Evolutionary conservation across 2,329 filamentous ascomycete species (phyloP), one percentile per base, ranked within the genome.

Genomic region (Chaetomiaceae sp.): DNA sequence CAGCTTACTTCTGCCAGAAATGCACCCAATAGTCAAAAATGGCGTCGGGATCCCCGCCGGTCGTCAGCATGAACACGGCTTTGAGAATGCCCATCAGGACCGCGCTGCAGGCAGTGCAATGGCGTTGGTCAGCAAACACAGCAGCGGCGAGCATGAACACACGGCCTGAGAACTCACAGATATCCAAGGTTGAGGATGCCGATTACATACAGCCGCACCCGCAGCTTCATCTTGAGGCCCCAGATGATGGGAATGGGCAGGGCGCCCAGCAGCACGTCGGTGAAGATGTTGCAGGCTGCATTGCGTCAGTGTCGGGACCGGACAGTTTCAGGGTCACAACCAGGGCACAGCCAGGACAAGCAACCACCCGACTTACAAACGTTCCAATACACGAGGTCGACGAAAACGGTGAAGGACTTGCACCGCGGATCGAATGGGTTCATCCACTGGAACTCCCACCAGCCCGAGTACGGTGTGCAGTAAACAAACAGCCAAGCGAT

Each of bases 241-340:
- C 41, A 49, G 19, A 49, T 49, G 37, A 49, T 45, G 37, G 47
- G 47, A 18, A 49, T 10, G 12, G 47, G 47, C n/a, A 49, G 42
- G 2, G 47, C 41, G 4, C 41, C 47, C 5, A 49, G 37, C 2
- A 45, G 18, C n/a, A 49, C 47, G 12, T 49, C 47, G 37, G 47
- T 51, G 27, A 49, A 49, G 19, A 49, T 42, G 19, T 49, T 45
- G 27, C 47, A 49, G 15, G 41, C 45, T 48, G 40, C 2, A 4
- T 40, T 11, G 18, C 11, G 20, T 17, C 9, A 17, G 19, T 24
- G 34, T 29, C 12, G 14, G 22, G 4, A 33, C 17, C 1, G 22
- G 6, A 26, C 10, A 17, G 3, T 22, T 7, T 37, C 26, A 27
- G 26, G 26, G 26, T 6, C 26, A 27, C 26, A 7, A 11, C 26